phyloP scores from a whole-genome alignment of 2,329 filamentous ascomycete species.

The Alternaria sp. region DNA sequence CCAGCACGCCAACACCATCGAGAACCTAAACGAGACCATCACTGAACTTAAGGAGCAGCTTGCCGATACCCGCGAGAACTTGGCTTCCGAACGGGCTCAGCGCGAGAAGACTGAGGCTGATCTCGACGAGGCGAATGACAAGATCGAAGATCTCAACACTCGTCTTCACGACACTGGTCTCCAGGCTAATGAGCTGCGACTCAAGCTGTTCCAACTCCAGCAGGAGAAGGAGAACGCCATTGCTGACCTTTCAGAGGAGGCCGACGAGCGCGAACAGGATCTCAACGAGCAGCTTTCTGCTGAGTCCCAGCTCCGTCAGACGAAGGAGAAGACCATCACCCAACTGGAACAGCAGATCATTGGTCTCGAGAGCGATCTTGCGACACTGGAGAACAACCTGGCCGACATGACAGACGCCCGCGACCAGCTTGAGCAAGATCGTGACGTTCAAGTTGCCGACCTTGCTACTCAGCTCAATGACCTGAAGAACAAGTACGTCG shows the following conservation, averaged over 20 bases:
- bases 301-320: conserved; percentile 49
- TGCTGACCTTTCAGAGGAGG: conserved; percentile 45
- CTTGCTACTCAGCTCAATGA: conserved; percentile 45
- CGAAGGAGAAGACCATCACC: conserved; percentile 45
- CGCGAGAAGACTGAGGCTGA: conserved; percentile 53
- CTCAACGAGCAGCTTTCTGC: conserved; percentile 47
- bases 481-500: conserved; percentile 37
- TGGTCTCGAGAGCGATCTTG: conserved; percentile 44
- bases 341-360: conserved; percentile 43
- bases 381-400: conserved; percentile 28
- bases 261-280: conserved; percentile 49
- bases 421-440: conserved; percentile 39
- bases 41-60: conserved; percentile 49
- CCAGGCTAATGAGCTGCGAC: conserved; percentile 56
- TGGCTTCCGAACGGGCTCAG: conserved; percentile 51
- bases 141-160: conserved; percentile 50
- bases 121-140: conserved; percentile 51
- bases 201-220: conserved; percentile 56
- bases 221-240: conserved; percentile 50
- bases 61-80: conserved; percentile 44
- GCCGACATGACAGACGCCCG: conserved; percentile 36
- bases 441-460: conserved; percentile 42
- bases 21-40: conserved; percentile 42
- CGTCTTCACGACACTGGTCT: conserved; percentile 51
- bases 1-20: conserved; percentile 44